Conservation (phyloP, 441 rosid species). For the Syzygium malaccense region DNA sequence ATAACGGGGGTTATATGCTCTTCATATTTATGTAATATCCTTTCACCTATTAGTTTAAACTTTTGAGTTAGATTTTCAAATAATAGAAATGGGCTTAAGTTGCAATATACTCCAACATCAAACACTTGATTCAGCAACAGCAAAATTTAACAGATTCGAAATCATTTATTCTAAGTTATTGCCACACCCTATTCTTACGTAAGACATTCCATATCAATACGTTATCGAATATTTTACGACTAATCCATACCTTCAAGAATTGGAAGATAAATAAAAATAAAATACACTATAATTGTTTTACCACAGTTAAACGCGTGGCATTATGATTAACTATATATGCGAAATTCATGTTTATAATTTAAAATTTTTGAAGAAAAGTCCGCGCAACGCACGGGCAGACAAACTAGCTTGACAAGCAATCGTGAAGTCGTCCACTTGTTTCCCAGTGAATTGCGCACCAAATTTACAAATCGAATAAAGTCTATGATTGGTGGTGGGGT, state of each 20-base stretch:
- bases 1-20: too few species aligned
- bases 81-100: not conserved
- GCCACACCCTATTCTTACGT: too few species aligned
- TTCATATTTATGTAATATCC: not conserved
- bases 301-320: not conserved
- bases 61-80: not conserved
- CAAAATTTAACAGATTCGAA: not conserved
- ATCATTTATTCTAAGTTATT: not conserved
- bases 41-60: not conserved
- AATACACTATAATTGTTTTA: not conserved
- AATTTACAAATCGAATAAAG: not conserved
- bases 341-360: not conserved
- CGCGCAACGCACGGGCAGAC: not conserved
- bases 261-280: not conserved
- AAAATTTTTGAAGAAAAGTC: not conserved
- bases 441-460: not conserved
- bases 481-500: not conserved
- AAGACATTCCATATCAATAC: not conserved
- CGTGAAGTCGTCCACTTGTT: not conserved
- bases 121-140: not conserved
- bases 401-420: not conserved
- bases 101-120: not conserved
- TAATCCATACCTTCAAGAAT: not conserved
- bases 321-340: not conserved
- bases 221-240: not conserved